Percentiles rank a stretch among this genome's conserved stretches.
Conservation (phyloP, 2,329 filamentous ascomycete genomes). For the Ploettnerulaceae sp. region DNA sequence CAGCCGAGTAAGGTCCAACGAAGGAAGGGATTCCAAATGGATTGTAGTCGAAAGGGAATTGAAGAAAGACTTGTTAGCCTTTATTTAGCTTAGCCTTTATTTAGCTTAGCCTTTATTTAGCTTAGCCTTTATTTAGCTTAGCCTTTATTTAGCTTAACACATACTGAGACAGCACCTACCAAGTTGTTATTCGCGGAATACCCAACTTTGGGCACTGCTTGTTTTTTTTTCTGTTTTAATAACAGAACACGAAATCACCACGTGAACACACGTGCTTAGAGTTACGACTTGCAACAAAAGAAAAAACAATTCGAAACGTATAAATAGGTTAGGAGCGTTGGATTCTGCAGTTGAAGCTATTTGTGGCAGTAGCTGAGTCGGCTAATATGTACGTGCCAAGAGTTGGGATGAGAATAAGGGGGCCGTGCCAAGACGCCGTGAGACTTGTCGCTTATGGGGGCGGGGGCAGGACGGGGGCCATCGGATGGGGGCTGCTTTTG, state of each 20-base stretch:
- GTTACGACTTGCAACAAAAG: constrained; percentile 7
- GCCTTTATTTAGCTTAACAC: no score
- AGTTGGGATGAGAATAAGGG: not conserved
- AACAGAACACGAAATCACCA: not conserved
- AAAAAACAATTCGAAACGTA: not conserved
- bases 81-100: constrained; percentile 21
- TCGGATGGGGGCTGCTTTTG: not conserved
- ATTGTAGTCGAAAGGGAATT: constrained; percentile 15
- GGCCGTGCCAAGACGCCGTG: not conserved
- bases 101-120: no score
- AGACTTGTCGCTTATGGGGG: not conserved
- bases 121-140: no score
- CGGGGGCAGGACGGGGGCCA: not conserved
- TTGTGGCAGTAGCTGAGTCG: not conserved
- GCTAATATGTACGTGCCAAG: no score
- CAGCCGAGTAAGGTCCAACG: not conserved
- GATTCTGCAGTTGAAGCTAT: constrained; percentile 2
- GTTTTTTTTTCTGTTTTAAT: no score
- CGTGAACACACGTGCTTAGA: constrained; percentile 1
- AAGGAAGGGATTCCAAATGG: constrained; percentile 6
- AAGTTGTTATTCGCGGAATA: no score
- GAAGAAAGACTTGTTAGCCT: constrained; percentile 19
- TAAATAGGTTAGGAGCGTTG: not conserved
- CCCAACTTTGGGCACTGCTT: no score
- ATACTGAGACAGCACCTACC: no score